These are phyloP conservation scores for Prunus yedoensis DNA, from an alignment of 331 rosid species.

Conservation along the genomic window DNA sequence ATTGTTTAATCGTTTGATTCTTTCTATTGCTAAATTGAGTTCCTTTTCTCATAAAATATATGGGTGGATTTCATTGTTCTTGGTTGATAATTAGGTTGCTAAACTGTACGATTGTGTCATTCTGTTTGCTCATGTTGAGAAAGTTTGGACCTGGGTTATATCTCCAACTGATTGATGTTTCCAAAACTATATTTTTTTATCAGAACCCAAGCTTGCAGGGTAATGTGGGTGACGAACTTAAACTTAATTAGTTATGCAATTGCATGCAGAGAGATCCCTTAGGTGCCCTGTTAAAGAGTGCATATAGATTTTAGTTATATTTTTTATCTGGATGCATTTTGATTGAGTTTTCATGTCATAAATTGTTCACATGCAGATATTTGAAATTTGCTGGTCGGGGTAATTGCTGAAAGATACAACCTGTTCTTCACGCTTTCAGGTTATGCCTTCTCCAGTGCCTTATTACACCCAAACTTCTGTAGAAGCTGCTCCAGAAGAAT, in stretches of 20 bases:
- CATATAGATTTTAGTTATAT: background rate
- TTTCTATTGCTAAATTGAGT: background rate
- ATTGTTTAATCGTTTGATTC: background rate
- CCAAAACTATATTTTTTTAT: background rate
- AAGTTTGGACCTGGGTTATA: background rate
- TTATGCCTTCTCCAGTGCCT: constrained; percentile 7
- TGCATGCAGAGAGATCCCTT: background rate
- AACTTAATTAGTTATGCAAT: background rate
- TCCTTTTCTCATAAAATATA: background rate
- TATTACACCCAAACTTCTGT: constrained; percentile 6
- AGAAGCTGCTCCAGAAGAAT: constrained; percentile 15
- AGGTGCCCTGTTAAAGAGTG: background rate
- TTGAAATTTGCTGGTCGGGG: background rate
- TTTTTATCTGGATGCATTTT: background rate
- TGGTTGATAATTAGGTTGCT: background rate
- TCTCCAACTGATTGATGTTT: background rate
- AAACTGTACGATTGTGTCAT: background rate
- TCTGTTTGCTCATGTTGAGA: background rate
- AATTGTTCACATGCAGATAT: background rate
- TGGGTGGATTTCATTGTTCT: background rate
- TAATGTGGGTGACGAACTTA: background rate
- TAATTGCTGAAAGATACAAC: background rate
- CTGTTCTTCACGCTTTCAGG: constrained; percentile 18
- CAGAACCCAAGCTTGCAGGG: background rate
- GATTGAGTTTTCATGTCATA: background rate